These are phyloP conservation scores for Aaosphaeria arxii DNA, from an alignment of 2,329 filamentous ascomycete genomes.

Conservation along the genomic window DNA sequence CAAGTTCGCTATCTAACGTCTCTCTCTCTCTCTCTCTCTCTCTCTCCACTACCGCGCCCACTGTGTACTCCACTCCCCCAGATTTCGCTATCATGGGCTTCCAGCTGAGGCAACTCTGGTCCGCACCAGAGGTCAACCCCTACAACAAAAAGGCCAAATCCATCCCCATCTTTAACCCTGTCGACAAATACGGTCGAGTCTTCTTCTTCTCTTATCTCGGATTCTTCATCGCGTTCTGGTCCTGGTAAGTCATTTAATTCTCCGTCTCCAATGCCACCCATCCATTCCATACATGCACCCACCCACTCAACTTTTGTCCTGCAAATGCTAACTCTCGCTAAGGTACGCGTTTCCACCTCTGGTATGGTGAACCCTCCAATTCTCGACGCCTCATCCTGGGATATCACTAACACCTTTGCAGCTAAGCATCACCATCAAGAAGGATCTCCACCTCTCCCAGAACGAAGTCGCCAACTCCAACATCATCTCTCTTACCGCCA, in stretches of 20 bases:
- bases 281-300: too few relatives aligned
- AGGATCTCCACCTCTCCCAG: conserved; percentile 70
- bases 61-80: background rate
- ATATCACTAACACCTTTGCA: conserved; percentile 42
- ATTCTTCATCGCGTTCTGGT: conserved; percentile 85
- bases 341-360: conserved; percentile 88
- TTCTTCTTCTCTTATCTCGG: conserved; percentile 89
- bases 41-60: background rate
- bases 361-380: conserved; percentile 42
- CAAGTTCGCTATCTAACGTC: background rate
- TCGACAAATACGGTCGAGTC: conserved; percentile 78
- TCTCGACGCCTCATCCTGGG: too few relatives aligned
- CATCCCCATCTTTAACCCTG: conserved; percentile 73
- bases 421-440: conserved; percentile 63
- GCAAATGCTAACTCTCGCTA: conserved; percentile 15
- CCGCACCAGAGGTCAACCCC: conserved; percentile 72
- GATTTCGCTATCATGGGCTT: conserved; percentile 28
- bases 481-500: conserved; percentile 67
- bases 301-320: background rate
- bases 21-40: background rate
- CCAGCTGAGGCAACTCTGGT: conserved; percentile 33
- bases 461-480: conserved; percentile 83
- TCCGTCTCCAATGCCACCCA: background rate
- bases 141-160: conserved; percentile 79
- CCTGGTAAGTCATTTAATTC: conserved; percentile 52